Evolutionary conservation across 1,284 basidiomycete genomes (phyloP).

Genomic region (Sparassis latifolia): DNA sequence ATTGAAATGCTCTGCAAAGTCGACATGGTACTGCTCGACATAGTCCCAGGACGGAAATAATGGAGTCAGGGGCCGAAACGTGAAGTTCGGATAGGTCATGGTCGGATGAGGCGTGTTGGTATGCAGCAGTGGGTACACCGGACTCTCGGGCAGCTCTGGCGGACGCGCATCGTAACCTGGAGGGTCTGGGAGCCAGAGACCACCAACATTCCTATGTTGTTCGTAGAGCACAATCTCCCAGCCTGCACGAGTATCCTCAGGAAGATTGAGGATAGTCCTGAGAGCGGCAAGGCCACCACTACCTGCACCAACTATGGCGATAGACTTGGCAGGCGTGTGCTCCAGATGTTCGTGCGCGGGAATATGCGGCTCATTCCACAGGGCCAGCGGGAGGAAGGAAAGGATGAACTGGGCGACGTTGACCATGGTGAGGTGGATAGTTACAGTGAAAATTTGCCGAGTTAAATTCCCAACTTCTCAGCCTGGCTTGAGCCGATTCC

Average conservation of each 20-base stretch:
- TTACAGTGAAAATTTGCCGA: not conserved
- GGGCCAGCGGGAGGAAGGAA: constrained; percentile 9
- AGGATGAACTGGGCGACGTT: constrained; percentile 9
- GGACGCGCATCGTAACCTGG: constrained; percentile 28
- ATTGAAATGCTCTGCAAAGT: constrained; percentile 33
- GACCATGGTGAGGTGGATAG: constrained; percentile 8
- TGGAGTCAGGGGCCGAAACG: constrained; percentile 42
- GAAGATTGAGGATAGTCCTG: constrained; percentile 43
- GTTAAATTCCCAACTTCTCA: too few relatives aligned
- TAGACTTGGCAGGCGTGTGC: constrained; percentile 30
- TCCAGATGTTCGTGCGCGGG: not conserved
- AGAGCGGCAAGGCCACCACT: constrained; percentile 48
- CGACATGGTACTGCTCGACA: constrained; percentile 40
- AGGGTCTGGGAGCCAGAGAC: constrained; percentile 46
- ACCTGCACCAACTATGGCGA: constrained; percentile 47
- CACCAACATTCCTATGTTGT: constrained; percentile 42
- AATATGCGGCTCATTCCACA: constrained; percentile 2
- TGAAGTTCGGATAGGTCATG: constrained; percentile 47
- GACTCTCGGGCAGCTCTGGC: constrained; percentile 45
- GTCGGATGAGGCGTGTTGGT: constrained; percentile 47
- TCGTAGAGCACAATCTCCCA: constrained; percentile 50
- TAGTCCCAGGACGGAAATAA: constrained; percentile 43
- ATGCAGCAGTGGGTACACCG: constrained; percentile 46
- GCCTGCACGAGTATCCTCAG: constrained; percentile 26
- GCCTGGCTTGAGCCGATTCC: too few relatives aligned